Conservation (phyloP, 2,329 filamentous ascomycete species). For the Erysiphe pulchra region DNA sequence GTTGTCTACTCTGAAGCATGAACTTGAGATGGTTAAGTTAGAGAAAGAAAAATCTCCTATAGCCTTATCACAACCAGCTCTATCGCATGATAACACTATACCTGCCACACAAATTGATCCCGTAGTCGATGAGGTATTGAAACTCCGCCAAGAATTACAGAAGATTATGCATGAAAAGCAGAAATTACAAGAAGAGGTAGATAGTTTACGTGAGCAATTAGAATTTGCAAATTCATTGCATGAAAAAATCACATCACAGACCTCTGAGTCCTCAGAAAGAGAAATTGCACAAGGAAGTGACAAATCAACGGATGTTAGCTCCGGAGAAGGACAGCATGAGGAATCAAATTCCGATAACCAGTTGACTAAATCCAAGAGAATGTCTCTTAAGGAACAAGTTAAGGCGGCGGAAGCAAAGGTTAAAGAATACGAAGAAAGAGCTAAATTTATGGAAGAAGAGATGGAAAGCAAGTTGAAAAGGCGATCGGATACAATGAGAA, state of each 20-base stretch:
- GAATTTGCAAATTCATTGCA: constrained; percentile 34
- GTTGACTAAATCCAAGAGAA: constrained; percentile 19
- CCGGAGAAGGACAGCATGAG: constrained; percentile 31
- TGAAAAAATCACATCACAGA: constrained; percentile 20
- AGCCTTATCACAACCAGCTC: constrained; percentile 5
- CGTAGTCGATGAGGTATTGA: constrained; percentile 21
- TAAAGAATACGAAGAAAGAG: constrained; percentile 36
- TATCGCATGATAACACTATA: constrained; percentile 17
- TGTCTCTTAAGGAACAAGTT: constrained; percentile 34
- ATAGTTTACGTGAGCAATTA: constrained; percentile 29
- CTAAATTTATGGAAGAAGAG: constrained; percentile 28
- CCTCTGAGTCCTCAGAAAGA: constrained; percentile 20
- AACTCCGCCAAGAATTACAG: constrained; percentile 34
- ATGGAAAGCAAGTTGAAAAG: constrained; percentile 34
- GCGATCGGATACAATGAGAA: constrained; percentile 43
- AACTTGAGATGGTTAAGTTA: constrained; percentile 18
- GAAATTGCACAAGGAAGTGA: constrained; percentile 9
- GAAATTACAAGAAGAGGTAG: constrained; percentile 36
- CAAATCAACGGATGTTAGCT: constrained; percentile 19
- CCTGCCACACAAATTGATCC: constrained; percentile 25
- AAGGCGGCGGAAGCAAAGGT: constrained; percentile 33
- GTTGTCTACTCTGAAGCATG: constrained; percentile 12
- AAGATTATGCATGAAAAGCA: constrained; percentile 41
- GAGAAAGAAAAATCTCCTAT: constrained; percentile 20
- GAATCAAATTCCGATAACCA: constrained; percentile 6